Evolutionary conservation across 257 asterid genomes (phyloP), one percentile per base, ranked within the genome.

Genomic region (Cinchona pubescens): DNA sequence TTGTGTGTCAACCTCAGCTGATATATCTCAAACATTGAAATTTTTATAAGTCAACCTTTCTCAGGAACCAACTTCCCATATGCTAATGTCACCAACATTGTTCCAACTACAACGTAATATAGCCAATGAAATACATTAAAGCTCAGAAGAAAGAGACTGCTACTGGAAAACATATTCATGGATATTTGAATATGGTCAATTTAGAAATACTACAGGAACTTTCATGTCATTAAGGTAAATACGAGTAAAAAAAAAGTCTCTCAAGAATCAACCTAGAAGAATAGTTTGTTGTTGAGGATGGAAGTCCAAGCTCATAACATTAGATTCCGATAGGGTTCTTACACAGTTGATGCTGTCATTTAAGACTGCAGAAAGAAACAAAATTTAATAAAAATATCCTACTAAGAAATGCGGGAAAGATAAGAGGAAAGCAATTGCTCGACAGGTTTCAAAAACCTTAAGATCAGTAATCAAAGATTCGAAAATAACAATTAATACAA

Each of bases 291-390:
- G 99, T 81, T 86, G 96, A 19, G 99, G 97, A 84, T 94, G 99
- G 83, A 92, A 94, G 82, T 94, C 98, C 97, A 94, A 85, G 92
- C 99, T 92, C 99, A 90, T 92, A 76, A 90, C 96, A 80, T 89
- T 90, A 69, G 99, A 92, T n/a, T n/a, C n/a, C n/a, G n/a, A n/a
- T n/a, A n/a, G n/a, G 98, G 75, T 91, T 93, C 92, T 93, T 93
- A 87, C 98, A 93, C 71, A 93, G 96, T 78, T 93, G 98, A 79
- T 93, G 98, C 83, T 93, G 98, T 97, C 98, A 93, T 83, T 93
- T 93, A 69, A 93, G 91, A 82, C 97, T 93, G 90, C 76, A 87
- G 84, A 78, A 76, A 71, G 61, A 73, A 66, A 80, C 38, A 48
- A 43, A 79, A 78, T 62, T 80, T 70, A 63, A 60, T 60, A 76